Conservation (phyloP, 495 filamentous ascomycete species). For the Apiosordaria backusii region DNA sequence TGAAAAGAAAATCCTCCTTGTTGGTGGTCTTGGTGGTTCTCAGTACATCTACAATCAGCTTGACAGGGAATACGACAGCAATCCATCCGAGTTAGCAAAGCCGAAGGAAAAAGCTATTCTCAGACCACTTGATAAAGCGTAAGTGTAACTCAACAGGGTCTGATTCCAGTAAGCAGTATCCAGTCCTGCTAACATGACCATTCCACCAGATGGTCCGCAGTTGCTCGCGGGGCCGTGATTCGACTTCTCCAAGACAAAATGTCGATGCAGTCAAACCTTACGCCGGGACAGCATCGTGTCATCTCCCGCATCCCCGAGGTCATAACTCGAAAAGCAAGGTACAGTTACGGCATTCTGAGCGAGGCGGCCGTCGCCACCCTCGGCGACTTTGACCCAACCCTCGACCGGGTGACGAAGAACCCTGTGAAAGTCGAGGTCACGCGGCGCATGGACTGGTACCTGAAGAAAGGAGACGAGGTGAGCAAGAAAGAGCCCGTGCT, state of each 20-base stretch:
- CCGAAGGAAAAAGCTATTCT: not conserved
- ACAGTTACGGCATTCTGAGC: conserved; percentile 17
- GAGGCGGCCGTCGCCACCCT: not conserved
- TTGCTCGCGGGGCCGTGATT: conserved; percentile 26
- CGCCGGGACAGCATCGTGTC: not conserved
- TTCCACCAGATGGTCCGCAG: conserved; percentile 23
- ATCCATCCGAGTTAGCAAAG: not conserved
- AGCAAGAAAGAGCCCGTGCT: conserved; percentile 7
- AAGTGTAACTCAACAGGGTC: not conserved
- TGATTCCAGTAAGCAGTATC: not conserved
- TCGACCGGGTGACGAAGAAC: not conserved
- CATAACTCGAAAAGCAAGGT: conserved; percentile 17
- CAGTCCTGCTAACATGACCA: not conserved
- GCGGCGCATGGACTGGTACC: conserved; percentile 13
- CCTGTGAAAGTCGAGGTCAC: not conserved
- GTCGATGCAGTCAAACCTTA: not conserved
- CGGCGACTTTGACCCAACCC: not conserved
- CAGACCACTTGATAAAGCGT: not conserved
- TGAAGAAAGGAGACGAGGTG: conserved; percentile 8
- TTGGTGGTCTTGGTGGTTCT: conserved; percentile 27
- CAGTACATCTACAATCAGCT: conserved; percentile 23
- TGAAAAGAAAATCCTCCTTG: conserved; percentile 24
- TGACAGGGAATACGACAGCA: conserved; percentile 6
- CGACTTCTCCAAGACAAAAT: conserved; percentile 17
- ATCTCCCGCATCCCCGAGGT: conserved; percentile 13